Percentiles rank a stretch among this genome's conserved stretches.
phyloP scores from a whole-genome alignment of 176 grass and related monocot genomes.

The Melocanna baccifera region DNA sequence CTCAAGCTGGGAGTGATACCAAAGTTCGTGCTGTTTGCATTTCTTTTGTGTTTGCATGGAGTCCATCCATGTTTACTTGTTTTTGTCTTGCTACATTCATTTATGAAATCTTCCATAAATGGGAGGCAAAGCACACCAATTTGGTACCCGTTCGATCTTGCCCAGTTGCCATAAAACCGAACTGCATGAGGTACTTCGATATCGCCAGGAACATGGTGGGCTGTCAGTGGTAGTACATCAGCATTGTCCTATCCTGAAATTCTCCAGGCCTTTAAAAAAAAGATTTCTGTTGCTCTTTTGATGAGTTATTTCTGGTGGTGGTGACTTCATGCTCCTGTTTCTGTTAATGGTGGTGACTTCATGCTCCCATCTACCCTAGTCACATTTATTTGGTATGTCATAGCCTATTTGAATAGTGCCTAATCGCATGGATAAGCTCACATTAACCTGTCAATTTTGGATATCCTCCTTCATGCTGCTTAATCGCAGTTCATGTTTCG shows the following conservation, averaged over 20 bases:
- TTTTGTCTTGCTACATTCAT: slow-evolving; percentile 4
- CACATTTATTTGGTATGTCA: slow-evolving; percentile 36
- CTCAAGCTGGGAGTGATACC: background rate
- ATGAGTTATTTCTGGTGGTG: background rate
- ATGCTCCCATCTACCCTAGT: slow-evolving; percentile 16
- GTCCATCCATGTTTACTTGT: background rate
- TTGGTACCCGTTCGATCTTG: slow-evolving; percentile 16
- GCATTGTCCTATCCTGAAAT: slow-evolving; percentile 34
- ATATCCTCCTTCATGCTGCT: background rate
- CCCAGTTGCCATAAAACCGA: slow-evolving; percentile 7
- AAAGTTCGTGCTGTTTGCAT: background rate
- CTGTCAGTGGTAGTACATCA: slow-evolving; percentile 27
- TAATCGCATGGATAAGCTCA: no score
- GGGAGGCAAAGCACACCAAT: background rate
- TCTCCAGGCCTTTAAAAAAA: background rate
- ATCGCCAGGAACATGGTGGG: slow-evolving; percentile 28
- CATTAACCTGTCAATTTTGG: no score
- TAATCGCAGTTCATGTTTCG: background rate
- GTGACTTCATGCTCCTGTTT: slow-evolving; percentile 14
- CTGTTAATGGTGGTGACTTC: background rate
- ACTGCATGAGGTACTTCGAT: background rate
- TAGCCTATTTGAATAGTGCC: no score
- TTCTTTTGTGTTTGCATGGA: slow-evolving; percentile 22
- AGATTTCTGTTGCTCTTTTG: slow-evolving; percentile 19
- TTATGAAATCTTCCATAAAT: slow-evolving; percentile 13